Conservation (phyloP, 75 land plant genomes). For the Isoetes taiwanensis region DNA sequence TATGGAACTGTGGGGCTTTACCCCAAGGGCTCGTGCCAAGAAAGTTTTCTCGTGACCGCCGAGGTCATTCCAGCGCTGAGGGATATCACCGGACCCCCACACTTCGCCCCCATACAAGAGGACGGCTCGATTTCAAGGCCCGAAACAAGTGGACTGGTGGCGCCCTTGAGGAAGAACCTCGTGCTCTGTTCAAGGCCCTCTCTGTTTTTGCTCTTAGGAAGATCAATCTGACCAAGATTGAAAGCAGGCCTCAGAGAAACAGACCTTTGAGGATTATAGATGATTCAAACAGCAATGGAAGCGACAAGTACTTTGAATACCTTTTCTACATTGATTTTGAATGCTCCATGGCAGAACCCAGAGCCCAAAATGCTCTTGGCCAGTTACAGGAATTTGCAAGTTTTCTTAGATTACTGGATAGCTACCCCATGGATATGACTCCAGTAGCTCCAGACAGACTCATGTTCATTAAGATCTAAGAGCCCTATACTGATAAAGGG, state of each 20-base stretch:
- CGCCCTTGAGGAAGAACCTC: constrained; percentile 36
- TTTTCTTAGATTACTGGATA: constrained; percentile 50
- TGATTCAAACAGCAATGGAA: constrained; percentile 37
- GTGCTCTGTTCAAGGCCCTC: constrained; percentile 54
- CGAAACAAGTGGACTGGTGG: no score
- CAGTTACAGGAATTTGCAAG: constrained; percentile 69
- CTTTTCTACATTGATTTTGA: constrained; percentile 53
- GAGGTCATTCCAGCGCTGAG: no score
- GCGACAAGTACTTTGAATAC: constrained; percentile 73
- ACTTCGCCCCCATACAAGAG: no score
- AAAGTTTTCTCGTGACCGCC: no score
- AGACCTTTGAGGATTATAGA: constrained; percentile 47
- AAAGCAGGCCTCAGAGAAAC: constrained; percentile 57
- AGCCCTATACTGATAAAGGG: no score
- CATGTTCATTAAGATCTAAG: no score
- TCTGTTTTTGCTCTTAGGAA: constrained; percentile 59
- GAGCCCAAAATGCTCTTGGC: constrained; percentile 58
- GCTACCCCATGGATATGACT: constrained; percentile 69
- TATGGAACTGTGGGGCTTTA: no score
- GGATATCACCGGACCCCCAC: no score
- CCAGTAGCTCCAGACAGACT: no score
- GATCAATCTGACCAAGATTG: constrained; percentile 75
- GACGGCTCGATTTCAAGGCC: no score
- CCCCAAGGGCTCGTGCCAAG: no score
- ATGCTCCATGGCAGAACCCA: constrained; percentile 54